Percentiles rank a stretch among this genome's conserved stretches.
These are phyloP conservation scores for Diplodia corticola DNA, from an alignment of 2,329 filamentous ascomycete species.

Conservation along the genomic window DNA sequence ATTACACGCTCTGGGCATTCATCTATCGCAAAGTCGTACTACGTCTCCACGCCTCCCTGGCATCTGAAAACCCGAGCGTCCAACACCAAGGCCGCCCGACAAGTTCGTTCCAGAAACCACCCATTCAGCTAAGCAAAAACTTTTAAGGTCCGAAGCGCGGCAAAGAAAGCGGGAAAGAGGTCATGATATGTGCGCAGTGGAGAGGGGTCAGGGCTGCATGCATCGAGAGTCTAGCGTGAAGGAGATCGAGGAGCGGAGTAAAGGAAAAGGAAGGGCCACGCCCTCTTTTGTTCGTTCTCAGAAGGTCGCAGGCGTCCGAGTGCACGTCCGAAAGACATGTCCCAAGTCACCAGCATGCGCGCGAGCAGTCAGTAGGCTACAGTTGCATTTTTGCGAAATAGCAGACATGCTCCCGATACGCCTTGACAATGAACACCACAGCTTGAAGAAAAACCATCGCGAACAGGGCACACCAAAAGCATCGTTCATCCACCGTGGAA, in stretches of 20 bases:
- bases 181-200: conserved; percentile 16
- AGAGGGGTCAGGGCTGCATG: conserved; percentile 6
- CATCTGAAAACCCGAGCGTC: conserved; percentile 5
- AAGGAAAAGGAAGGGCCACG: conserved; percentile 1
- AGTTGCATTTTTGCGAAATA: conserved; percentile 23
- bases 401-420: conserved; percentile 17
- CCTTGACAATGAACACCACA: conserved; percentile 20
- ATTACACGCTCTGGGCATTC: conserved; percentile 18
- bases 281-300: conserved; percentile 1
- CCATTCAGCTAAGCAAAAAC: conserved; percentile 21
- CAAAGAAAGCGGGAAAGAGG: conserved; percentile 5
- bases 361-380: conserved; percentile 13
- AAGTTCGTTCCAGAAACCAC: conserved; percentile 5
- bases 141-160: conserved; percentile 8
- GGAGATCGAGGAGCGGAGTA: neutral
- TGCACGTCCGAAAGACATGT: conserved; percentile 7
- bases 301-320: neutral
- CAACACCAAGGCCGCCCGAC: conserved; percentile 5
- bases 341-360: conserved; percentile 12
- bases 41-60: conserved; percentile 7
- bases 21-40: conserved; percentile 11
- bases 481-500: conserved; percentile 21
- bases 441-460: conserved; percentile 22
- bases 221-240: conserved; percentile 10
- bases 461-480: conserved; percentile 22